These are phyloP conservation scores for Lodderomyces pseudojiufengensis DNA, from an alignment of 1,139 yeast species.

Conservation along the genomic window DNA sequence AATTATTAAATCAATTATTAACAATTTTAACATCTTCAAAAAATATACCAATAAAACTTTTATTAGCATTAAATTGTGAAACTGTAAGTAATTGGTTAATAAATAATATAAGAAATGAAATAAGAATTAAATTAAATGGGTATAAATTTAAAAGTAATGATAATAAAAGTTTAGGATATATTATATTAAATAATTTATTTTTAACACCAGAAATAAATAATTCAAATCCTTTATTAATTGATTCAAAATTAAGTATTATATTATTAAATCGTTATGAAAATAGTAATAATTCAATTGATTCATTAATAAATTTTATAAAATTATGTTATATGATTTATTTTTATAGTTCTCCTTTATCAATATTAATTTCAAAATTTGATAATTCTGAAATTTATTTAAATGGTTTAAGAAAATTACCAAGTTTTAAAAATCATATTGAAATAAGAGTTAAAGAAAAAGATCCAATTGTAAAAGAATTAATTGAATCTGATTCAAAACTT, in stretches of 20 bases:
- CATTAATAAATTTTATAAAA: constrained; percentile 50
- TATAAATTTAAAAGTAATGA: constrained; percentile 44
- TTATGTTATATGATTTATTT: constrained; percentile 67
- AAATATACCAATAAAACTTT: constrained; percentile 40
- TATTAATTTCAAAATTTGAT: constrained; percentile 21
- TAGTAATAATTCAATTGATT: constrained; percentile 51
- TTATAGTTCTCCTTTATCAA: constrained; percentile 63
- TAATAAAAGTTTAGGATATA: constrained; percentile 37
- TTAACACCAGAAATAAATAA: constrained; percentile 21
- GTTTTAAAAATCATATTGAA: constrained; percentile 39
- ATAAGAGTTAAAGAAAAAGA: constrained; percentile 11
- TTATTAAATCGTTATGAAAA: constrained; percentile 35
- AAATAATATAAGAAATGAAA: constrained; percentile 28
- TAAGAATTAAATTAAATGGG: constrained; percentile 32
- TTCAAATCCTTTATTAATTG: constrained; percentile 19
- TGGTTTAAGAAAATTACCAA: constrained; percentile 32
- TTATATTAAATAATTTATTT: constrained; percentile 33
- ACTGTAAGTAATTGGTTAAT: constrained; percentile 37
- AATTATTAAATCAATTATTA: constrained; percentile 49
- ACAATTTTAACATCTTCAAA: constrained; percentile 40
- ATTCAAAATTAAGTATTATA: constrained; percentile 30
- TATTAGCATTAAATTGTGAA: constrained; percentile 53
- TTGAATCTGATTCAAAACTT: constrained; percentile 20
- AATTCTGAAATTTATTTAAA: constrained; percentile 15
- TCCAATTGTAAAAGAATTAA: constrained; percentile 14